Percentiles rank a stretch among this genome's conserved stretches.
Conservation (phyloP, 169 alveolate genomes). For the Plasmodium malariae region DNA sequence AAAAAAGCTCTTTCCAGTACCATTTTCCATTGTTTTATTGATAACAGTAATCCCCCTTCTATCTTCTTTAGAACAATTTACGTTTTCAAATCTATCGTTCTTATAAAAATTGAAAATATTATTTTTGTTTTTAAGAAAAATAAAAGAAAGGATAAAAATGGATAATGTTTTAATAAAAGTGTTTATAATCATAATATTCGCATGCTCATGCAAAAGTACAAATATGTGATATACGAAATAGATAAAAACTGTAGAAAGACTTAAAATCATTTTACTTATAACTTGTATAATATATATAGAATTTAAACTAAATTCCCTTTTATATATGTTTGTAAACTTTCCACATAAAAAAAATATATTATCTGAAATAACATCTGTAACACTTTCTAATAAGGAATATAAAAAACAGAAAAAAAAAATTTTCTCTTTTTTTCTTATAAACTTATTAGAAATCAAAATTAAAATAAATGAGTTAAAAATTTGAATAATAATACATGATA, state of each 20-base stretch:
- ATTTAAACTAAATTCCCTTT: slow-evolving; percentile 58
- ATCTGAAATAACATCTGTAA: slow-evolving; percentile 76
- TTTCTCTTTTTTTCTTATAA: slow-evolving; percentile 58
- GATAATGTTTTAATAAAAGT: slow-evolving; percentile 67
- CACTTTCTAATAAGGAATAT: slow-evolving; percentile 73
- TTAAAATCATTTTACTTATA: slow-evolving; percentile 71
- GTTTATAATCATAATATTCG: slow-evolving; percentile 72
- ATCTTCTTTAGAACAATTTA: slow-evolving; percentile 1
- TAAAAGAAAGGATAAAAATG: slow-evolving; percentile 57
- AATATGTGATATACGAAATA: slow-evolving; percentile 71
- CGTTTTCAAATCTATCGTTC: not conserved
- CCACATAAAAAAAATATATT: slow-evolving; percentile 78
- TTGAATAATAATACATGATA: slow-evolving; percentile 75
- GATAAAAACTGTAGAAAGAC: slow-evolving; percentile 57
- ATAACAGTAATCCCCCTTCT: not conserved
- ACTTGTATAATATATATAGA: slow-evolving; percentile 68
- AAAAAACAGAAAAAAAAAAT: slow-evolving; percentile 74
- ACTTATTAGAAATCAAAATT: slow-evolving; percentile 54
- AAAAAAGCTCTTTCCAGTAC: not conserved
- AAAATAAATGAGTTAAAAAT: slow-evolving; percentile 54
- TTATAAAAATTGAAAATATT: slow-evolving; percentile 29
- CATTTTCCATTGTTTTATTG: not conserved
- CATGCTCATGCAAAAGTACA: slow-evolving; percentile 37
- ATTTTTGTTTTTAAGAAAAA: slow-evolving; percentile 72
- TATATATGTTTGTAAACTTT: slow-evolving; percentile 68